Conservation (phyloP, 2,329 filamentous ascomycete genomes). For the Xylaria sp. region DNA sequence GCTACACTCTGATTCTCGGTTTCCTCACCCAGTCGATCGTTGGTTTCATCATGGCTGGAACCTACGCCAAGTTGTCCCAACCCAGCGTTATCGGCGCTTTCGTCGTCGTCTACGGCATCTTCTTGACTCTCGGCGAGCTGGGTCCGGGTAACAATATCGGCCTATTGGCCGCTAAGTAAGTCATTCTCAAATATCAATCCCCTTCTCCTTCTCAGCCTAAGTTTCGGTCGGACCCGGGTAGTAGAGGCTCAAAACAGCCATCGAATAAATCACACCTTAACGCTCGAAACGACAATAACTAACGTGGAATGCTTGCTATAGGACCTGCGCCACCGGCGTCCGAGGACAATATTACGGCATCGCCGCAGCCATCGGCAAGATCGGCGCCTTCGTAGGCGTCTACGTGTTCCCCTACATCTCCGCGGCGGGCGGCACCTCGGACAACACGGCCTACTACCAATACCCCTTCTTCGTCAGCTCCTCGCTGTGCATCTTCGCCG, state of each 20-base stretch:
- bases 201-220: too few relatives aligned
- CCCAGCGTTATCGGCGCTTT: conserved; percentile 74
- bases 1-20: conserved; percentile 73
- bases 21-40: conserved; percentile 76
- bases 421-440: conserved; percentile 57
- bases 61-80: conserved; percentile 72
- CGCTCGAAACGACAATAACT: background rate
- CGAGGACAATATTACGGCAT: conserved; percentile 75
- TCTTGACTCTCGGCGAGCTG: conserved; percentile 77
- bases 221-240: too few relatives aligned
- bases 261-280: background rate
- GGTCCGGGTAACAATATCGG: conserved; percentile 94
- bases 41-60: conserved; percentile 87
- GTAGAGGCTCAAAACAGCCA: background rate
- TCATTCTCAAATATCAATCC: too few relatives aligned
- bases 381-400: conserved; percentile 84
- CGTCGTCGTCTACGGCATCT: conserved; percentile 79
- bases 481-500: conserved; percentile 76
- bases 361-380: conserved; percentile 75
- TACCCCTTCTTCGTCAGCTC: conserved; percentile 91
- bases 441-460: conserved; percentile 67
- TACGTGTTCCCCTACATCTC: conserved; percentile 80
- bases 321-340: conserved; percentile 83
- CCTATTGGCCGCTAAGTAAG: conserved; percentile 74
- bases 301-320: background rate